Evolutionary conservation across 177 flowering plant genomes (phyloP), one percentile per base, ranked within the genome.

Genomic region (Tripterygium wilfordii): DNA sequence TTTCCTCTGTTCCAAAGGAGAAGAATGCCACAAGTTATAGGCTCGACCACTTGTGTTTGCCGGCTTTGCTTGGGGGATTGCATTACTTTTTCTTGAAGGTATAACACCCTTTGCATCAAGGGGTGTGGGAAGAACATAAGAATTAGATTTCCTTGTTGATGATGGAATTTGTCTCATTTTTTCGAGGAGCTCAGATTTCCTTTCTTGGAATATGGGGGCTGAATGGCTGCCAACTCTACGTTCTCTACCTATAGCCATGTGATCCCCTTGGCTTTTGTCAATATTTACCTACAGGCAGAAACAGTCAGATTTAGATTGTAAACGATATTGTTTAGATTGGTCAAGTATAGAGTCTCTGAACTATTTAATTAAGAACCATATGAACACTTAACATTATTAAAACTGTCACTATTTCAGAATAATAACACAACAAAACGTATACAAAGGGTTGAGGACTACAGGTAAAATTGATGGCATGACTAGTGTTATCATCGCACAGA

Each of bases 51-150:
- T 47, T 1, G 8, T 19, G 36, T 36, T 41, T 19, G 62, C 22
- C 22, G 60, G 61, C 48, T 61, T 57, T 56, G 66, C 16, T 3
- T 31, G 43, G 21, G 63, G 49, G 20, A 35, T 61, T 47, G 68
- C 54, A 35, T 33, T 45, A 39, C 54, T 60, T 27, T 64, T 46
- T 59, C 56, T 61, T 38, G 67, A 45, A 25, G 70, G 48, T 17
- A 41, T 29, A 49, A 64, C 25, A 30, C 39, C 49, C 44, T 63
- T 69, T 40, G 61, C 52, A 67, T 62, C 67, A 46, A 18, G 40
- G 16, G 78, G 78, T 2, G 63, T 70, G 12, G 78, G 75, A 37
- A 74, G 56, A 13, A 56, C 75, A 48, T 74, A 74, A 1, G 75
- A 36, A 36, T 48, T 55, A 19, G 66, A 42, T 39, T 52, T 64